Conservation (phyloP, 768 basidiomycete genomes). For the Mycena galopus region DNA sequence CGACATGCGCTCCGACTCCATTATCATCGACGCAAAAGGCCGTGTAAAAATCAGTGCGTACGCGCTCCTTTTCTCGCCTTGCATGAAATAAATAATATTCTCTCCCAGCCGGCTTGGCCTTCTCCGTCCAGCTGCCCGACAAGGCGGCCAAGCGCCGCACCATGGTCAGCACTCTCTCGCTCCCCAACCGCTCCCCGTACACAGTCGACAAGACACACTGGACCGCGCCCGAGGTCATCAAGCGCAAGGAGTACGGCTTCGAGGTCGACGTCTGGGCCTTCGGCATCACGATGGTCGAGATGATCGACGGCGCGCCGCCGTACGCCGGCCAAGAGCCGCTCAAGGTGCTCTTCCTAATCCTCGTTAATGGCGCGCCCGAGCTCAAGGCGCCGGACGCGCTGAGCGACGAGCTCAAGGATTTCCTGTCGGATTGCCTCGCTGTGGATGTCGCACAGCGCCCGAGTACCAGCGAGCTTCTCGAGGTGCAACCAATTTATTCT, state of each 20-base stretch:
- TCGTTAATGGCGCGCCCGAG: slow-evolving; percentile 85
- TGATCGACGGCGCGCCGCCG: slow-evolving; percentile 84
- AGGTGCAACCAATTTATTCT: slow-evolving; percentile 49
- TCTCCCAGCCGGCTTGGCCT: slow-evolving; percentile 74
- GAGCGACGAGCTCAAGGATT: slow-evolving; percentile 79
- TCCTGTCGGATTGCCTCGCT: slow-evolving; percentile 81
- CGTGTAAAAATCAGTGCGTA: slow-evolving; percentile 84
- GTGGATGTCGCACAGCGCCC: slow-evolving; percentile 85
- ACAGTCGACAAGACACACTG: slow-evolving; percentile 62
- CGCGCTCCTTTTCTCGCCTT: not conserved
- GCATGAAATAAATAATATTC: not conserved
- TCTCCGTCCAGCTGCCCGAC: slow-evolving; percentile 80
- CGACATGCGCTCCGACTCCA: slow-evolving; percentile 83
- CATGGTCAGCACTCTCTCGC: slow-evolving; percentile 74
- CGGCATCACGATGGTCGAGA: slow-evolving; percentile 84
- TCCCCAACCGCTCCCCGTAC: slow-evolving; percentile 24
- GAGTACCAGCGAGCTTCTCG: slow-evolving; percentile 69
- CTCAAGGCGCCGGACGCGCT: slow-evolving; percentile 71
- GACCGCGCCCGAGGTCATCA: slow-evolving; percentile 85
- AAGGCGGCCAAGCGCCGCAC: slow-evolving; percentile 82
- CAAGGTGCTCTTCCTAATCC: slow-evolving; percentile 79
- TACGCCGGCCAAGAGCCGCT: slow-evolving; percentile 76
- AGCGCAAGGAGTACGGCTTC: slow-evolving; percentile 79
- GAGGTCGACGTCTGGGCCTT: slow-evolving; percentile 86
- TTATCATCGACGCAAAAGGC: slow-evolving; percentile 76